Evolutionary conservation across 2,329 filamentous ascomycete species (phyloP).

Genomic region (Diaporthe sp.): DNA sequence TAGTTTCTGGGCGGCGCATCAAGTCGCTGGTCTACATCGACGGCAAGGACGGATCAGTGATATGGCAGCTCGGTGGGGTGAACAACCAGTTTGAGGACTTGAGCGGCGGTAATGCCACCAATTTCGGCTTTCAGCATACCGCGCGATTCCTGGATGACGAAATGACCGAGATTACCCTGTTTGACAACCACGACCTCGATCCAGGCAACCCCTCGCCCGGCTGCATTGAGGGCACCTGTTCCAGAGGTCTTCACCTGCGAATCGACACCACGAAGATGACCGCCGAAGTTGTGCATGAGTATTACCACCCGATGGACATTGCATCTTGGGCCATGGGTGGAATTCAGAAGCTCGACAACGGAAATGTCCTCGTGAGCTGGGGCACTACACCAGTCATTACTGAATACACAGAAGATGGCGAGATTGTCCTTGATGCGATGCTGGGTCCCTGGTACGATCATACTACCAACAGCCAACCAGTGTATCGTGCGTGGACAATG

Average conservation of each 20-base stretch:
- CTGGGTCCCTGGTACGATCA: conserved; percentile 49
- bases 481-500: conserved; percentile 44
- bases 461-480: conserved; percentile 37
- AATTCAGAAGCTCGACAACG: conserved; percentile 39
- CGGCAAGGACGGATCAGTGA: conserved; percentile 60
- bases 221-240: conserved; percentile 37
- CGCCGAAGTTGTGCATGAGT: conserved; percentile 56
- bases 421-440: conserved; percentile 58
- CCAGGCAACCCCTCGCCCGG: conserved; percentile 41
- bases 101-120: conserved; percentile 50
- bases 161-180: conserved; percentile 59
- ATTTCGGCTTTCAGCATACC: conserved; percentile 66
- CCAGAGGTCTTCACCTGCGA: conserved; percentile 48
- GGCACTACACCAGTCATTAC: conserved; percentile 62
- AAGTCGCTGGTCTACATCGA: conserved; percentile 55
- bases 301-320: conserved; percentile 49
- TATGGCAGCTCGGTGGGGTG: conserved; percentile 67
- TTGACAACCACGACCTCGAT: conserved; percentile 59
- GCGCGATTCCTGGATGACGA: conserved; percentile 53
- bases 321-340: conserved; percentile 41
- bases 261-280: conserved; percentile 59
- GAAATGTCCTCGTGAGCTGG: conserved; percentile 61
- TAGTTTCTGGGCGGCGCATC: conserved; percentile 64
- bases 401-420: conserved; percentile 58
- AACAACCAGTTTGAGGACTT: conserved; percentile 59